A percentile compares a stretch with the other conserved stretches of the same genome.
Conservation (phyloP, 1,284 basidiomycete genomes). For the Ustilago shanxiensis region DNA sequence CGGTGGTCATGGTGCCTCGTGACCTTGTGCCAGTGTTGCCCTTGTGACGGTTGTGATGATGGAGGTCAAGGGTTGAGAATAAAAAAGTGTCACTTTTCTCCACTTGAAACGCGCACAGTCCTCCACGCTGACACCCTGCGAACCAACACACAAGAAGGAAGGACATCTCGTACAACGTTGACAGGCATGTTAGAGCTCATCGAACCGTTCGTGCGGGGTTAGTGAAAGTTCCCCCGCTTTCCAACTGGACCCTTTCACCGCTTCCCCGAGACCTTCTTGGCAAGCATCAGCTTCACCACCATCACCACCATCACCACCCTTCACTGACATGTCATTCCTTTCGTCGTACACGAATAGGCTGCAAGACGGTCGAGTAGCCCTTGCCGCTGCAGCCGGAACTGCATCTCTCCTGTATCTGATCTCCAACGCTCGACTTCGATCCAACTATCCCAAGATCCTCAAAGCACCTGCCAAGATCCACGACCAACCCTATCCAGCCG, state of each 20-base stretch:
- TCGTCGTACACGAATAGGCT: constrained; percentile 21
- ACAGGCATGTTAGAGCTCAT: background rate
- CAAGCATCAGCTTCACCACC: background rate
- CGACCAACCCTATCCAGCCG: constrained; percentile 39
- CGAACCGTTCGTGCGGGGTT: constrained; percentile 1
- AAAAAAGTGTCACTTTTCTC: constrained; percentile 10
- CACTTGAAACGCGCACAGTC: constrained; percentile 15
- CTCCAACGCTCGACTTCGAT: constrained; percentile 25
- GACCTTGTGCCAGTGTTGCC: background rate
- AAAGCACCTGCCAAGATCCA: constrained; percentile 42
- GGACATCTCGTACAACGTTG: background rate
- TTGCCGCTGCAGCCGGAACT: constrained; percentile 39
- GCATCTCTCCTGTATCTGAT: constrained; percentile 40
- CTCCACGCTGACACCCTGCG: constrained; percentile 6
- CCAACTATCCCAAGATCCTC: constrained; percentile 47
- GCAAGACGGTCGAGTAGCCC: constrained; percentile 27
- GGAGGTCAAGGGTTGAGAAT: background rate
- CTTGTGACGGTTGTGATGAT: background rate
- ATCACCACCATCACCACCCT: background rate
- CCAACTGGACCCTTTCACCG: constrained; percentile 7
- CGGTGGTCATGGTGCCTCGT: constrained; percentile 25
- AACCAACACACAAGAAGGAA: background rate
- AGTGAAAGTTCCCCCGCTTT: constrained; percentile 7
- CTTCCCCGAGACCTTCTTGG: background rate
- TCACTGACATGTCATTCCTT: constrained; percentile 23